Percentiles rank a stretch among this genome's conserved stretches.
Conservation (phyloP, 176 grass and related monocot genomes). For the Zea luxurians region DNA sequence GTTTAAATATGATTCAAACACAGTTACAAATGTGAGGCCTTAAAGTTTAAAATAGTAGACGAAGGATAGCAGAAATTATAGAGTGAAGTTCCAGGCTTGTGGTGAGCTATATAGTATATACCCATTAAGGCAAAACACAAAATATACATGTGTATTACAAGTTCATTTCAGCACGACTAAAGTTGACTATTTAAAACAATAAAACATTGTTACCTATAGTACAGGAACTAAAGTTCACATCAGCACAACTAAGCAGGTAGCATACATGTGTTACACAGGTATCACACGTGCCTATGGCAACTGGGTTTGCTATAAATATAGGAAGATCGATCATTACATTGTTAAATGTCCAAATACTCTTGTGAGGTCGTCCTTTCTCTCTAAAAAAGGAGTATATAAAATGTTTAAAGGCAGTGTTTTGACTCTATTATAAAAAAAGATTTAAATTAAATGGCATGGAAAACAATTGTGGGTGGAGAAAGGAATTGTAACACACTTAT, state of each 20-base stretch:
- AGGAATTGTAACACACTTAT: too few species aligned
- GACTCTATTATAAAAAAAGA: too few species aligned
- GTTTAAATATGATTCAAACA: conserved; percentile 2
- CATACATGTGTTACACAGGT: not conserved
- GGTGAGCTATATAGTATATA: not conserved
- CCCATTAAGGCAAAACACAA: too few species aligned
- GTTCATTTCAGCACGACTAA: not conserved
- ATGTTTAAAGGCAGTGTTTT: too few species aligned
- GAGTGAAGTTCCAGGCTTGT: not conserved
- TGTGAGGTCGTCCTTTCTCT: too few species aligned
- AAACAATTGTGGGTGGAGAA: too few species aligned
- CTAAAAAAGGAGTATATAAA: too few species aligned
- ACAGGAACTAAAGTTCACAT: not conserved
- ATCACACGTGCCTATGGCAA: too few species aligned
- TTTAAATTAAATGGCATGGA: too few species aligned
- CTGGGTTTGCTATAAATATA: too few species aligned
- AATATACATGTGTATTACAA: not conserved
- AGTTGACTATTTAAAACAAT: not conserved
- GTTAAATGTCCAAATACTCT: too few species aligned
- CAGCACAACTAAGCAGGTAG: not conserved
- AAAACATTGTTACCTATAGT: not conserved
- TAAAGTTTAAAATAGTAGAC: not conserved
- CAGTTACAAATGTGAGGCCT: not conserved
- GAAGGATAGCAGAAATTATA: not conserved
- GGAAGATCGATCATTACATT: too few species aligned